These are phyloP conservation scores for Podaxis sp. DNA, from an alignment of 768 basidiomycete genomes.

Conservation along the genomic window DNA sequence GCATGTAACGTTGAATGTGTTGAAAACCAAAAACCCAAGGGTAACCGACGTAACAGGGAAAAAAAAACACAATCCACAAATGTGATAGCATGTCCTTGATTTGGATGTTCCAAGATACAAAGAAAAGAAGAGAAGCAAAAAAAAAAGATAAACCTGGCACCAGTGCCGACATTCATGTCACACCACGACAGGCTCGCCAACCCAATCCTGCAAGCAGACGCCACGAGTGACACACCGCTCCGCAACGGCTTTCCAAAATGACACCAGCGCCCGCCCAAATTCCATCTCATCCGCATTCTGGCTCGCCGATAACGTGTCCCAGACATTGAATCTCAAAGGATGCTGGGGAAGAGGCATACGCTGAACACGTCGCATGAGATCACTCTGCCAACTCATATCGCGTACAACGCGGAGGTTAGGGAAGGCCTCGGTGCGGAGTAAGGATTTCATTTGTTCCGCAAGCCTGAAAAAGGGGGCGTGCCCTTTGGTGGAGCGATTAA, in stretches of 20 bases:
- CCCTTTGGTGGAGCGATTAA: background rate
- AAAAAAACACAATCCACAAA: background rate
- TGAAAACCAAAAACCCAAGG: background rate
- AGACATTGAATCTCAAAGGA: background rate
- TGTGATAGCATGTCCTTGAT: background rate
- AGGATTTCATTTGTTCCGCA: constrained; percentile 59
- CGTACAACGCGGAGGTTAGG: constrained; percentile 58
- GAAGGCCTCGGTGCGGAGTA: constrained; percentile 59
- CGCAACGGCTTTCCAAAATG: constrained; percentile 50
- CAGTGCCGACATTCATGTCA: too few relatives aligned
- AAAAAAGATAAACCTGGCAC: background rate
- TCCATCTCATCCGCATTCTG: constrained; percentile 5
- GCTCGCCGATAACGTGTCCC: constrained; percentile 1
- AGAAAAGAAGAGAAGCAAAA: background rate
- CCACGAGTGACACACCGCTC: constrained; percentile 47
- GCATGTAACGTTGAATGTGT: background rate
- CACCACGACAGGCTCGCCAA: constrained; percentile 29
- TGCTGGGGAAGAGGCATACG: constrained; percentile 11
- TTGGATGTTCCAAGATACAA: background rate
- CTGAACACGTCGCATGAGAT: constrained; percentile 45
- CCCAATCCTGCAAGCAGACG: constrained; percentile 67
- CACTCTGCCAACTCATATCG: constrained; percentile 62
- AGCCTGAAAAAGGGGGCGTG: constrained; percentile 61
- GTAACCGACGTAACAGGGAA: background rate
- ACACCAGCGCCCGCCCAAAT: constrained; percentile 9